Conservation (phyloP, 805 yeast genomes). For the Metschnikowia henanensis region DNA sequence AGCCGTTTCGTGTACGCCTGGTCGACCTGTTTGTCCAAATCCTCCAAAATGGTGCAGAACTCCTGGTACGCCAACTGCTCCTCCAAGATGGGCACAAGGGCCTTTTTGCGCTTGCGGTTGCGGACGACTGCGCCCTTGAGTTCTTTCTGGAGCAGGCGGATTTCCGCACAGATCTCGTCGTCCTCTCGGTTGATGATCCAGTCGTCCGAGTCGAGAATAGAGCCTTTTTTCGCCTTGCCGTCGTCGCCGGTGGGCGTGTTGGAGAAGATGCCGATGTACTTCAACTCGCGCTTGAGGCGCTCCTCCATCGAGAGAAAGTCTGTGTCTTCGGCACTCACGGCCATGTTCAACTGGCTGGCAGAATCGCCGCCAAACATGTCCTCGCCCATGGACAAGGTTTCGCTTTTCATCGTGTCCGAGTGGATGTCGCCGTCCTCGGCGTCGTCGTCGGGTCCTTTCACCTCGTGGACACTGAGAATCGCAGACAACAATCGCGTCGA, state of each 20-base stretch:
- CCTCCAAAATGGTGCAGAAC: slow-evolving; percentile 85
- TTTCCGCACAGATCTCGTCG: slow-evolving; percentile 88
- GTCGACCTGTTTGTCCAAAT: slow-evolving; percentile 94
- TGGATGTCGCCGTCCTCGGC: slow-evolving; percentile 20
- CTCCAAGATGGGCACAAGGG: slow-evolving; percentile 70
- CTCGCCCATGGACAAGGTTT: slow-evolving; percentile 12
- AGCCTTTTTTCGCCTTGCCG: slow-evolving; percentile 20
- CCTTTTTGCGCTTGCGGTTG: slow-evolving; percentile 67
- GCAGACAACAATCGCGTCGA: slow-evolving; percentile 85
- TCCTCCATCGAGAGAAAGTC: slow-evolving; percentile 87
- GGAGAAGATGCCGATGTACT: slow-evolving; percentile 87
- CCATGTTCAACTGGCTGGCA: slow-evolving; percentile 35
- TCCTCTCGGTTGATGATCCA: slow-evolving; percentile 87
- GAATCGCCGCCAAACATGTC: slow-evolving; percentile 31
- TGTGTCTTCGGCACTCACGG: slow-evolving; percentile 46
- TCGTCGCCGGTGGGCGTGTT: slow-evolving; percentile 43
- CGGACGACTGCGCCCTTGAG: slow-evolving; percentile 57
- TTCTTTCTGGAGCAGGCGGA: slow-evolving; percentile 70
- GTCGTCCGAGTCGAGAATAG: slow-evolving; percentile 53
- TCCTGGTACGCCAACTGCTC: slow-evolving; percentile 96
- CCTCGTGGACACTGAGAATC: slow-evolving; percentile 48
- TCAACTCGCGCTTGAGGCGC: slow-evolving; percentile 80
- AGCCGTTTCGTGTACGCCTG: slow-evolving; percentile 86
- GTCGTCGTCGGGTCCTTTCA: slow-evolving; percentile 21
- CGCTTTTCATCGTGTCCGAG: slow-evolving; percentile 13